Evolutionary conservation across 805 yeast species (phyloP).

Genomic region (Nakazawaea siamensis): DNA sequence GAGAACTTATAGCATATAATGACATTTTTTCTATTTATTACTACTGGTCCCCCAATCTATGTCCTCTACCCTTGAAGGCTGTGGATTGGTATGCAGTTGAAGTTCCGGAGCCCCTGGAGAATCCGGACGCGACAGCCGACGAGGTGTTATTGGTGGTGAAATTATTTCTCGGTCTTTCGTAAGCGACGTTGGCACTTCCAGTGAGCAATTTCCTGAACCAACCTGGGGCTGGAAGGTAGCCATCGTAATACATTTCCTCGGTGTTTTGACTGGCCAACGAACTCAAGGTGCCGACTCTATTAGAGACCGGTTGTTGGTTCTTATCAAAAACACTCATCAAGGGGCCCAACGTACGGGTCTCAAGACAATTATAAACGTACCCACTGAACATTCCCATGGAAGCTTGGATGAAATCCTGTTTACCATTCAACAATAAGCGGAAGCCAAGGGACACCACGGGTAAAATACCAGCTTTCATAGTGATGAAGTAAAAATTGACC

Average conservation of each 20-base stretch:
- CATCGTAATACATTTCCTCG: constrained; percentile 39
- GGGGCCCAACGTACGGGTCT: constrained; percentile 47
- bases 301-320: constrained; percentile 13
- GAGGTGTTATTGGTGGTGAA: background rate
- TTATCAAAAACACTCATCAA: constrained; percentile 25
- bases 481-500: constrained; percentile 44
- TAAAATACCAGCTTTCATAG: constrained; percentile 48
- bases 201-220: constrained; percentile 28
- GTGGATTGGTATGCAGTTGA: constrained; percentile 13
- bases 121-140: constrained; percentile 9
- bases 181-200: constrained; percentile 12
- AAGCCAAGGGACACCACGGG: constrained; percentile 35
- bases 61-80: constrained; percentile 29
- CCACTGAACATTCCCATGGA: constrained; percentile 47
- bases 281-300: constrained; percentile 23
- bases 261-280: constrained; percentile 16
- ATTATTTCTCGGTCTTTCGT: constrained; percentile 9
- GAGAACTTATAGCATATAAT: background rate
- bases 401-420: constrained; percentile 29
- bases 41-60: constrained; percentile 24
- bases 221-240: constrained; percentile 48
- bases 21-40: background rate
- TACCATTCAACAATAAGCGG: constrained; percentile 36
- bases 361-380: constrained; percentile 54
- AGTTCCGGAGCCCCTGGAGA: constrained; percentile 11